phyloP scores from a whole-genome alignment of 1,284 basidiomycete species.

The Moniliella sp. region DNA sequence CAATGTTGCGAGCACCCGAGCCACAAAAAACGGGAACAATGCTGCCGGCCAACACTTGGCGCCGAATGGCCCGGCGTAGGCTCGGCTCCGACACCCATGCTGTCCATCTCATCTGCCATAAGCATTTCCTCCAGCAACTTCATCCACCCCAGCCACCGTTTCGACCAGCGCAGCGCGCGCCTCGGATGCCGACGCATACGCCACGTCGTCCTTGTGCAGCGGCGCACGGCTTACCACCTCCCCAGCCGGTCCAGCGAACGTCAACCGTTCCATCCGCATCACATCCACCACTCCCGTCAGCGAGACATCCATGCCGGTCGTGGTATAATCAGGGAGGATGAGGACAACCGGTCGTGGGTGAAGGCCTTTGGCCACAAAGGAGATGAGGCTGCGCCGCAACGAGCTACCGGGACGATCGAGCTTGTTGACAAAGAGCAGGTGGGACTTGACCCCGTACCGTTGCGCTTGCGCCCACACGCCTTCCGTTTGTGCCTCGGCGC shows the following conservation, averaged over 20 bases:
- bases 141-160: constrained; percentile 51
- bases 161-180: constrained; percentile 54
- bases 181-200: constrained; percentile 45
- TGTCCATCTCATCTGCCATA: constrained; percentile 1
- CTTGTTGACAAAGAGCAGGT: constrained; percentile 67
- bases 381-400: constrained; percentile 48
- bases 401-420: constrained; percentile 64
- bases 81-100: not conserved
- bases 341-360: constrained; percentile 53
- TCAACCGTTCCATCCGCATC: constrained; percentile 10
- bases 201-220: too few species aligned
- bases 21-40: constrained; percentile 63
- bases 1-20: constrained; percentile 57
- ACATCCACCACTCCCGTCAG: constrained; percentile 36
- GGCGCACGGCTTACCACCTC: constrained; percentile 6
- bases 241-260: constrained; percentile 18
- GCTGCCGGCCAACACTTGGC: constrained; percentile 46
- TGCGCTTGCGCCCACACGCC: constrained; percentile 67
- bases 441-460: constrained; percentile 42
- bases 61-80: constrained; percentile 42
- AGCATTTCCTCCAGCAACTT: constrained; percentile 56
- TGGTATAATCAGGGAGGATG: constrained; percentile 49
- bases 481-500: constrained; percentile 69
- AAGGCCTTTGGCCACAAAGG: constrained; percentile 46
- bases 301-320: constrained; percentile 56